phyloP scores from a whole-genome alignment of 495 filamentous ascomycete species.

The Copromyces sp. region DNA sequence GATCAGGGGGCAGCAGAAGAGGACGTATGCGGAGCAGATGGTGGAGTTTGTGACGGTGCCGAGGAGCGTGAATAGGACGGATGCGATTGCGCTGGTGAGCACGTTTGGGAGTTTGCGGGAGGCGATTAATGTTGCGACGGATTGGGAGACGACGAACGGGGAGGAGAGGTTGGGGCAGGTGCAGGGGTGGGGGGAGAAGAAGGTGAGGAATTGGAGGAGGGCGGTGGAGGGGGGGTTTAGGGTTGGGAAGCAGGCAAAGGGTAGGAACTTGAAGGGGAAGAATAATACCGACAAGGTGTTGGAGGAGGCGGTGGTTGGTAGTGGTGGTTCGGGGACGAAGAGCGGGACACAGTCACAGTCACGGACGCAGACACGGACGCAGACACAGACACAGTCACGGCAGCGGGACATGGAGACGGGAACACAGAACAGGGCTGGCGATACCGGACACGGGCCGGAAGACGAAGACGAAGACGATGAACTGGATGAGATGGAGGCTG shows the following conservation, averaged over 20 bases:
- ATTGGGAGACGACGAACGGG: background rate
- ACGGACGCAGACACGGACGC: background rate
- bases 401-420: background rate
- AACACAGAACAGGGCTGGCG: background rate
- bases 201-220: conserved; percentile 72
- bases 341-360: conserved; percentile 23
- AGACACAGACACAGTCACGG: background rate
- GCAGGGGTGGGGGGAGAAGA: conserved; percentile 90
- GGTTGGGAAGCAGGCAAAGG: conserved; percentile 52
- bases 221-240: conserved; percentile 78
- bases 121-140: conserved; percentile 71
- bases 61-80: conserved; percentile 84
- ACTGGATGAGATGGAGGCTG: conserved; percentile 39
- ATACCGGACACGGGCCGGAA: background rate
- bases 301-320: conserved; percentile 22
- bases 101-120: conserved; percentile 80
- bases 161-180: conserved; percentile 63
- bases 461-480: conserved; percentile 6
- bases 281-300: conserved; percentile 1
- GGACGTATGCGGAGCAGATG: conserved; percentile 73
- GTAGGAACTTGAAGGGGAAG: conserved; percentile 28
- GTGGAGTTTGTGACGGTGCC: conserved; percentile 92
- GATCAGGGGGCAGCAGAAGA: conserved; percentile 74
- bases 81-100: conserved; percentile 76
- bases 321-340: conserved; percentile 10